A percentile compares a stretch with the other conserved stretches of the same genome.
These are phyloP conservation scores for Nemania sp. DNA, from an alignment of 2,329 filamentous ascomycete genomes.

Conservation along the genomic window DNA sequence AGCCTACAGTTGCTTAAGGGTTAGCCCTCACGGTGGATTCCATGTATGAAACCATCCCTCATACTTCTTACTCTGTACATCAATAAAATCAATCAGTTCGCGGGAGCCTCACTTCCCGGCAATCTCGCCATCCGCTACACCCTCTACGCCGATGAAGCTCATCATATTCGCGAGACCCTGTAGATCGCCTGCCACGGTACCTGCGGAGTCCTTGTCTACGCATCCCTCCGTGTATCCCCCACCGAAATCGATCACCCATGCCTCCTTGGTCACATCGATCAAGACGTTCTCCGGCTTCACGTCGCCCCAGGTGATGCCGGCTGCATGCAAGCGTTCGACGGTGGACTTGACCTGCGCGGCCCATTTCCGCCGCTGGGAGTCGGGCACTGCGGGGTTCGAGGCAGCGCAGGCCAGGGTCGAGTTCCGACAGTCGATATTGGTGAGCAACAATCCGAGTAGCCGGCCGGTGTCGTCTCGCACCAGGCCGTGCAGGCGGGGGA, in stretches of 20 bases:
- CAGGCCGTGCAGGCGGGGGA: constrained; percentile 1
- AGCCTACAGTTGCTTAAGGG: too few species aligned
- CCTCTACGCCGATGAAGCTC: neutral
- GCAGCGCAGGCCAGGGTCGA: constrained; percentile 2
- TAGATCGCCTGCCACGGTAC: constrained; percentile 44
- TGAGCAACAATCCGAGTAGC: constrained; percentile 1
- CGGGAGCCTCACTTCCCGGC: constrained; percentile 3
- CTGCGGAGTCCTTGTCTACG: constrained; percentile 44
- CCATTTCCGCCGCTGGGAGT: neutral
- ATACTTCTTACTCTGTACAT: too few species aligned
- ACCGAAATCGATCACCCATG: constrained; percentile 51
- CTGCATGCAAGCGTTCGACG: constrained; percentile 9
- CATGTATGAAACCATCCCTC: too few species aligned
- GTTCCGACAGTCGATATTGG: neutral
- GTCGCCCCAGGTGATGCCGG: constrained; percentile 50
- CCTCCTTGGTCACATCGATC: constrained; percentile 47
- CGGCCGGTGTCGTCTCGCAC: constrained; percentile 1
- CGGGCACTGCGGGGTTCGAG: neutral
- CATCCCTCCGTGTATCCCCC: constrained; percentile 50
- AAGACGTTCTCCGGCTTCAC: constrained; percentile 51
- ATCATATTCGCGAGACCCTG: constrained; percentile 41
- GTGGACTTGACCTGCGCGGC: constrained; percentile 5
- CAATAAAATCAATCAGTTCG: neutral
- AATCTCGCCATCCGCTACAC: constrained; percentile 4
- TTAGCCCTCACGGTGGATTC: too few species aligned